Base-by-base conservation (phyloP, 1,284 basidiomycete genomes). In the Naganishia sp. region DNA sequence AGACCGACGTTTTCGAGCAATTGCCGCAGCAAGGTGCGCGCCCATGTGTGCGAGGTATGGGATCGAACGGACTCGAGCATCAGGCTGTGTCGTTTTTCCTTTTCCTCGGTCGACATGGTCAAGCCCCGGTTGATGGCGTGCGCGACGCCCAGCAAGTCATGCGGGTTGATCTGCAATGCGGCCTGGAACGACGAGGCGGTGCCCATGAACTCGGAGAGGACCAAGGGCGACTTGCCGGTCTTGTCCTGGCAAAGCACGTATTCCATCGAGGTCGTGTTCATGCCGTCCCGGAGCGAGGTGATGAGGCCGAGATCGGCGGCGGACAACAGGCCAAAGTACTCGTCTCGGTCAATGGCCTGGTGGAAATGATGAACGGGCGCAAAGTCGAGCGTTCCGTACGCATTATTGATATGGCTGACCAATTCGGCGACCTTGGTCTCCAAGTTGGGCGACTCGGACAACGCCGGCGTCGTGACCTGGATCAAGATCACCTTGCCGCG, bases 341-440 rank as follows among this genome's bases (percentile, higher is more conserved):
- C 95, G 80, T 98, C 93, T 78, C 92, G 91, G 77, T 96, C 95
- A 74, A 99, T 89, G 5, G 92, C 89, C 81, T 99, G 95, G 81
- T 99, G 95, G 81, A 98, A 99, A 77, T 99, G 96, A 77, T 99
- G 95, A n/a, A 98, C 92, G 11, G 96, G 95, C 70, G 94, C 92
- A 76, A 98, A 99, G 81, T 96, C 93, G 53, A 99, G 82, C 68
- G 88, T 89, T 45, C 95, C 96, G 77, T 94, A 98, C 74, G 94
- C 89, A 70, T 94, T 94, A 75, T 99, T 99, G 82, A 99, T 98
- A 73, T 94, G 91, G 48, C 91, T 89, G 66, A 99, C 95, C 33
- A 98, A 83, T 81, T 99, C 94, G 55, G 91, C 93, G 9, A 98
- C 88, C 82, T 94, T 89, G 31, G 92, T 85, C 81, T 97, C 95